phyloP scores from a whole-genome alignment of 805 yeast genomes.

The Wickerhamiella hasegawae region DNA sequence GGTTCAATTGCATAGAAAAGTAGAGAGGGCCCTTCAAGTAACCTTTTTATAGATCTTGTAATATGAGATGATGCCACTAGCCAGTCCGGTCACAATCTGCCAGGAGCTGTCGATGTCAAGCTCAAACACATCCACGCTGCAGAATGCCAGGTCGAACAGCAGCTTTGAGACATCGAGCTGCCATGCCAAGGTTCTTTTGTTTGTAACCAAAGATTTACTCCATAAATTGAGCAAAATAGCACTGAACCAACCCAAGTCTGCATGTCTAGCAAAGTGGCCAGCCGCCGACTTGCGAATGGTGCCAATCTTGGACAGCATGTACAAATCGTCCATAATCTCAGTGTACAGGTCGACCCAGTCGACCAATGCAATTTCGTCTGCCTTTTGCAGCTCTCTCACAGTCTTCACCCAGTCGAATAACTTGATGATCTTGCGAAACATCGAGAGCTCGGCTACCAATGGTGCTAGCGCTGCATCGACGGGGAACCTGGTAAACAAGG shows the following conservation, averaged over 20 bases:
- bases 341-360: conserved; percentile 14
- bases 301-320: conserved; percentile 17
- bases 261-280: conserved; percentile 12
- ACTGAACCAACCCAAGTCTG: conserved; percentile 16
- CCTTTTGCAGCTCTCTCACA: conserved; percentile 6
- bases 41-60: conserved; percentile 8
- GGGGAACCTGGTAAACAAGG: not conserved
- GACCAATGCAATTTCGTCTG: not conserved
- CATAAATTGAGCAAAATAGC: conserved; percentile 13
- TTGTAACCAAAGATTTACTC: conserved; percentile 2
- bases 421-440: conserved; percentile 19
- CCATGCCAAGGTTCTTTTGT: not conserved
- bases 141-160: conserved; percentile 16
- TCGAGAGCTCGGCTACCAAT: conserved; percentile 15
- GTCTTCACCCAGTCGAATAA: conserved; percentile 17
- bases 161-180: conserved; percentile 13
- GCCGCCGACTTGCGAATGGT: conserved; percentile 9
- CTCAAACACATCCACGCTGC: conserved; percentile 17
- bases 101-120: conserved; percentile 8
- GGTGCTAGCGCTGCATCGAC: conserved; percentile 9
- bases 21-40: too few species aligned
- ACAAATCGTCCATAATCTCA: conserved; percentile 18
- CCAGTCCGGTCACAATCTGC: conserved; percentile 16
- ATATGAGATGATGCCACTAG: conserved; percentile 13
- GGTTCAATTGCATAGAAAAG: conserved; percentile 18